Conservation (phyloP, 257 asterid species). For the Gardenia jasminoides region DNA sequence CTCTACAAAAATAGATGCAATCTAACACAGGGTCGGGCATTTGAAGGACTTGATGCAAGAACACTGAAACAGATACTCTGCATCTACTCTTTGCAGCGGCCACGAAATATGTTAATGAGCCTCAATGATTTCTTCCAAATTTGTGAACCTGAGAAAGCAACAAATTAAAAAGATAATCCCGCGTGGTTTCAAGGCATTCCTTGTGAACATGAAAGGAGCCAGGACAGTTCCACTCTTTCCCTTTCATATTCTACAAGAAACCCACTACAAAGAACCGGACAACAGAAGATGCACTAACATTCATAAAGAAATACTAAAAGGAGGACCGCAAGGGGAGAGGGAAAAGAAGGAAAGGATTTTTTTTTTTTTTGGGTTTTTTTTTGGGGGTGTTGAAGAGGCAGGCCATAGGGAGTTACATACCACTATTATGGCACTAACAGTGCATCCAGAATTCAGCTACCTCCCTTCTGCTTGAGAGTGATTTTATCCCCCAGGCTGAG, state of each 20-base stretch:
- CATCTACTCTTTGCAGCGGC: background rate
- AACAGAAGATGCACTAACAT: background rate
- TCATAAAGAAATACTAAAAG: background rate
- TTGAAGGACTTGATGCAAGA: background rate
- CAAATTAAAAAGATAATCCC: background rate
- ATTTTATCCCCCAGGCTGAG: constrained; percentile 99
- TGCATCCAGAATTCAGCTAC: constrained; percentile 50
- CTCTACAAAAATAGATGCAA: constrained; percentile 22
- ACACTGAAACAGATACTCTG: background rate
- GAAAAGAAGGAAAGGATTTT: too few species aligned
- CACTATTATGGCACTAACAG: background rate
- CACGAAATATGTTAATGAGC: background rate
- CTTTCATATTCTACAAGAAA: background rate
- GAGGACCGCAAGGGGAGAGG: background rate
- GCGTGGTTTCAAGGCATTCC: background rate
- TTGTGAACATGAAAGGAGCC: background rate
- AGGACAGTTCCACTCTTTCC: background rate
- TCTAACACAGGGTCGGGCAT: background rate
- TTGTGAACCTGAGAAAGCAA: constrained; percentile 6
- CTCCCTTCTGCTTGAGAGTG: constrained; percentile 97
- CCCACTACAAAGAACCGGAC: background rate
- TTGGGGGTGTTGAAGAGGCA: too few species aligned
- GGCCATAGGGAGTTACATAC: background rate
- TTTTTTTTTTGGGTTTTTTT: too few species aligned
- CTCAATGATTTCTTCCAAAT: background rate